Base-by-base conservation (phyloP, 2,329 filamentous ascomycete genomes). In the Colletotrichum eleusines region DNA sequence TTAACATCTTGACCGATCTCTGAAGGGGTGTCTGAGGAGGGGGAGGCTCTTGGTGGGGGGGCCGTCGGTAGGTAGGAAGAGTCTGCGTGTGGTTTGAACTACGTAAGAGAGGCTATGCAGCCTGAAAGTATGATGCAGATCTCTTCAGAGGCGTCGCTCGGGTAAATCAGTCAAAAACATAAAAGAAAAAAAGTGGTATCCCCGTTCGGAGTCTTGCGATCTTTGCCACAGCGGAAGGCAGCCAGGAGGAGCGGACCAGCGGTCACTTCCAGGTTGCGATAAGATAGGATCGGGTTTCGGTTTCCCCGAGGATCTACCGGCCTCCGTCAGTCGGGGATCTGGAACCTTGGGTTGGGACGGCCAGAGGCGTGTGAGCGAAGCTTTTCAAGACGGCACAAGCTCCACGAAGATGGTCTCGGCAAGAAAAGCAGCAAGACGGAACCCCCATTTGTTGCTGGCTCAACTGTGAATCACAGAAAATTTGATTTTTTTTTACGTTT, bases 1-100 rank as follows among this genome's bases (percentile, higher is more conserved):
- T 98, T 87, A 98, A 88, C 96, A 98, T 98, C 79, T 86, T 95
- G 84, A 75, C 77, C 35, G 48, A 54, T 58, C 31, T 61, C 38
- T 69, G 54, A 59, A 60, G 69, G 69, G 66, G 51, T 57, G 51
- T 38, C 28, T 44, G 20, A n/a, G 42, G 20, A 44, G 18, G 57
- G 55, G 57, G 50, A 20, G 74, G 72, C 70, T 63, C 60, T 63
- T 54, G 55, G 71, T 38, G 62, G 63, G 69, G 18, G 42, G 18
- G 59, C 44, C 40, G 59, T 63, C 23, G 61, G 23, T 14, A 26
- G 31, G 33, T n/a, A 46, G 18, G 23, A 28, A 38, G 26, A 61
- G 20, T 20, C n/a, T 31, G 38, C 40, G 33, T 18, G 9, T 14
- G 38, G 46, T 26, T 7, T 57, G 35, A n/a, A 16, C 20, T 31